Conservation (phyloP, 768 basidiomycete species). For the Tulasnella sp. region DNA sequence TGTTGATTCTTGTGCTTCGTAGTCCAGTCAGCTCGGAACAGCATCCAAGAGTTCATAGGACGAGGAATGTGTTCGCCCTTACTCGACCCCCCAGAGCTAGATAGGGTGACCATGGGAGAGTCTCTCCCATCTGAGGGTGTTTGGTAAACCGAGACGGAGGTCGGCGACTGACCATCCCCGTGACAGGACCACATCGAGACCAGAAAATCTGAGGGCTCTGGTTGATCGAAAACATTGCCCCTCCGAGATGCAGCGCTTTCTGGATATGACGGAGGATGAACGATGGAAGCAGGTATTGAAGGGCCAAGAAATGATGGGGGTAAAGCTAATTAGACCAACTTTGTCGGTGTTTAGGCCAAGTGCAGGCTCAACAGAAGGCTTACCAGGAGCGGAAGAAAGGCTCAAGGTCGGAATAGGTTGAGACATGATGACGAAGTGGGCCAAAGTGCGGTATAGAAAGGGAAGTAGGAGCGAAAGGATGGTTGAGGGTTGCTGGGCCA, state of each 20-base stretch:
- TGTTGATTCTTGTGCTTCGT: not conserved
- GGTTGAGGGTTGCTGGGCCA: not conserved
- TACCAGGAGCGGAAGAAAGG: not conserved
- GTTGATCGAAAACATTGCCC: not conserved
- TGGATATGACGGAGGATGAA: not conserved
- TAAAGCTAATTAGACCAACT: not conserved
- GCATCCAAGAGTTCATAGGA: conserved; percentile 25
- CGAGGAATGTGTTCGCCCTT: conserved; percentile 7
- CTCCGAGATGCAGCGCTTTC: not conserved
- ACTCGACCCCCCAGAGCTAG: not conserved
- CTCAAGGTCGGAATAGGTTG: not conserved
- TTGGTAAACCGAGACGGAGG: not conserved
- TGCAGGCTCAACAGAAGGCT: not conserved
- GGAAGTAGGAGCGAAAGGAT: not conserved
- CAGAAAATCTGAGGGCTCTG: not conserved
- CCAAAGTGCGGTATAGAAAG: not conserved
- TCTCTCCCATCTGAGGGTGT: not conserved
- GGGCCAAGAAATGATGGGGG: not conserved
- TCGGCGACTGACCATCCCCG: not conserved
- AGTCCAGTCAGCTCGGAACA: conserved; percentile 27
- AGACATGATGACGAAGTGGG: not conserved
- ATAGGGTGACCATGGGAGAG: not conserved
- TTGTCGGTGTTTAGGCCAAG: not conserved
- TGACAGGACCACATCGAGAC: conserved; percentile 5
- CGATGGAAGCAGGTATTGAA: not conserved